Conservation (phyloP, 2,329 filamentous ascomycete genomes). For the Fusarium austroafricanum region DNA sequence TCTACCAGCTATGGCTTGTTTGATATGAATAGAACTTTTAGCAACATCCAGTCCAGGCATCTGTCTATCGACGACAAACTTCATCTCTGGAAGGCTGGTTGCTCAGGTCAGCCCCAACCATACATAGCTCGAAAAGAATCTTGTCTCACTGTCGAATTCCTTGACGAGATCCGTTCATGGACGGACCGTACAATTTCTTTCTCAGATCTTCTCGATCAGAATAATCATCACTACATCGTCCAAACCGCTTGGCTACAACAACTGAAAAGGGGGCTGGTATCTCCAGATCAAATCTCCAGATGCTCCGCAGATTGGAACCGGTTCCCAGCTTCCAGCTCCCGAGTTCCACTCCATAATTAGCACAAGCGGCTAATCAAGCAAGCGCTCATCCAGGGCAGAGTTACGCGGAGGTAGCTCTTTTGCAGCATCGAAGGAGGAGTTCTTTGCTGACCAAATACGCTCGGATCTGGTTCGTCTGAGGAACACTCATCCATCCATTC, state of each 20-base stretch:
- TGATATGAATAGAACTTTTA: not conserved
- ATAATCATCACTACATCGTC: not conserved
- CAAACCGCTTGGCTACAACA: not conserved
- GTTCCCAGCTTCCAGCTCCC: slow-evolving; percentile 39
- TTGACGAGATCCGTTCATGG: not conserved
- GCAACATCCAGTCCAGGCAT: slow-evolving; percentile 24
- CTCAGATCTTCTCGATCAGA: not conserved
- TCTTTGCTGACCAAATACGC: slow-evolving; percentile 27
- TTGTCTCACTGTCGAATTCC: slow-evolving; percentile 13
- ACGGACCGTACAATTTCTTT: not conserved
- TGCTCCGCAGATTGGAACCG: slow-evolving; percentile 41
- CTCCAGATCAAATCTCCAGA: slow-evolving; percentile 39
- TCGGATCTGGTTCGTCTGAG: slow-evolving; percentile 32
- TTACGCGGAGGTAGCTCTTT: slow-evolving; percentile 30
- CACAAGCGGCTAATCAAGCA: slow-evolving; percentile 34
- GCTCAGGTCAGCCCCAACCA: slow-evolving; percentile 32
- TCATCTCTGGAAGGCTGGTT: slow-evolving; percentile 4
- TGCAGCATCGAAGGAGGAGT: slow-evolving; percentile 1
- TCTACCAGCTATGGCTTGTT: not conserved
- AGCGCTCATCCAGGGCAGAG: slow-evolving; percentile 30
- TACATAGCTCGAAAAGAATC: not conserved
- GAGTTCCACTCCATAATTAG: slow-evolving; percentile 42
- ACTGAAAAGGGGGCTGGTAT: slow-evolving; percentile 42
- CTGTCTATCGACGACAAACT: slow-evolving; percentile 4
- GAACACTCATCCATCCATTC: slow-evolving; percentile 32